phyloP scores from a whole-genome alignment of 805 yeast genomes.

The Saccharomycopsis fibuligera region DNA sequence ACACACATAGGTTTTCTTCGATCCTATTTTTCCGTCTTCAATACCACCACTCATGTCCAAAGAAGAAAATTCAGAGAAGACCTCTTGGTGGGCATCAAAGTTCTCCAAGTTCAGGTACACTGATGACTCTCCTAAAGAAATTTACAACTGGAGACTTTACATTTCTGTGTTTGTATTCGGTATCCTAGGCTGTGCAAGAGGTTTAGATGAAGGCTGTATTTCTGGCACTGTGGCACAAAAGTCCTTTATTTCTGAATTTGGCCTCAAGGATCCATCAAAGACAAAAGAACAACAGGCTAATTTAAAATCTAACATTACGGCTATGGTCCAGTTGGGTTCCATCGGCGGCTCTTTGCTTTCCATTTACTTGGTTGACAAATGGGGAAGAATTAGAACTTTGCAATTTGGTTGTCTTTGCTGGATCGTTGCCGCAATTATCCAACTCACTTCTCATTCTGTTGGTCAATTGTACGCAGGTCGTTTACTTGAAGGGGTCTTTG shows the following conservation, averaged over 20 bases:
- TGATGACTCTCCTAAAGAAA: conserved; percentile 36
- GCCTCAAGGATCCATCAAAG: conserved; percentile 36
- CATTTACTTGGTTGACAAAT: conserved; percentile 39
- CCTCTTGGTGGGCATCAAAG: too few species aligned
- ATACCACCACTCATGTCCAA: too few species aligned
- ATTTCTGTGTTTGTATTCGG: conserved; percentile 45
- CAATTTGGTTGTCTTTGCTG: conserved; percentile 38
- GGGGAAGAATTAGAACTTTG: conserved; percentile 46
- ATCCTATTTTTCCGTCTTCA: too few species aligned
- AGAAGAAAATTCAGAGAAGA: too few species aligned
- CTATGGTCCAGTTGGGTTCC: conserved; percentile 55
- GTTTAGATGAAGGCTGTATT: conserved; percentile 50
- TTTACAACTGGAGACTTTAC: conserved; percentile 41
- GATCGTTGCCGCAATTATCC: conserved; percentile 42
- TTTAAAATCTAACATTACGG: conserved; percentile 44
- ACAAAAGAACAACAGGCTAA: conserved; percentile 35
- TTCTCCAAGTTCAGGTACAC: too few species aligned
- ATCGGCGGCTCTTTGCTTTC: conserved; percentile 50
- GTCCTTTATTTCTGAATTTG: conserved; percentile 38
- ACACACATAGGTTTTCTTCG: too few species aligned
- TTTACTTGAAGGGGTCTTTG: conserved; percentile 45
- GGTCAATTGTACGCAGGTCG: conserved; percentile 54
- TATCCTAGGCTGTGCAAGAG: conserved; percentile 49
- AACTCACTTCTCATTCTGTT: conserved; percentile 37
- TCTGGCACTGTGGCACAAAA: conserved; percentile 40